Conservation (phyloP, 2,329 filamentous ascomycete genomes). For the Talaromyces amestolkiae region DNA sequence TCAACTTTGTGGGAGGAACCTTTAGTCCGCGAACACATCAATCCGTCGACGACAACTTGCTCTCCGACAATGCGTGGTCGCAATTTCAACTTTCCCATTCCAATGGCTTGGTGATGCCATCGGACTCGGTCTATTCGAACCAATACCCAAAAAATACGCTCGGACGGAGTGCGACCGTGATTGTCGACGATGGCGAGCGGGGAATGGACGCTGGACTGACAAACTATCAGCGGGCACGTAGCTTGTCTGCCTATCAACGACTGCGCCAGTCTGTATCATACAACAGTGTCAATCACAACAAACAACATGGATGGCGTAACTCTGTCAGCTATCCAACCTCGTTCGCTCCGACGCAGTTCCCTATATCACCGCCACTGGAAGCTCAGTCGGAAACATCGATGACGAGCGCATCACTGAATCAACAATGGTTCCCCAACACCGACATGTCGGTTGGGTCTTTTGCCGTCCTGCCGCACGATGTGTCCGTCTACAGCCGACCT, state of each 20-base stretch:
- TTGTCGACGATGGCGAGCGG: slow-evolving; percentile 35
- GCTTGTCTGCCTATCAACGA: slow-evolving; percentile 16
- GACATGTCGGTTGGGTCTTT: slow-evolving; percentile 5
- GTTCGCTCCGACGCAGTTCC: slow-evolving; percentile 14
- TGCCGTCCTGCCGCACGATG: slow-evolving; percentile 1
- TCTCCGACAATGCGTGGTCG: slow-evolving; percentile 38
- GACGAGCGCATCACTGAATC: slow-evolving; percentile 17
- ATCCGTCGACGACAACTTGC: slow-evolving; percentile 39
- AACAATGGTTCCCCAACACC: slow-evolving; percentile 28
- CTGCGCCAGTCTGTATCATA: slow-evolving; percentile 14
- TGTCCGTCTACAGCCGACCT: slow-evolving; percentile 8
- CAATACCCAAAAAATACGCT: slow-evolving; percentile 33
- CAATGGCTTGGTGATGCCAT: slow-evolving; percentile 31
- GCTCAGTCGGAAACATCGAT: slow-evolving; percentile 18
- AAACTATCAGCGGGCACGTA: slow-evolving; percentile 12
- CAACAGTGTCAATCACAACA: neutral
- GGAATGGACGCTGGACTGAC: slow-evolving; percentile 9
- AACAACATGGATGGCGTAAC: slow-evolving; percentile 16
- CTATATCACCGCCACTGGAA: slow-evolving; percentile 20
- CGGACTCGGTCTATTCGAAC: slow-evolving; percentile 34
- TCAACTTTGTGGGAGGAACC: slow-evolving; percentile 34
- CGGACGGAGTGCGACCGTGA: slow-evolving; percentile 31
- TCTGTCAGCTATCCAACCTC: slow-evolving; percentile 8
- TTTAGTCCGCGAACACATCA: slow-evolving; percentile 39
- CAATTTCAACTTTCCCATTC: slow-evolving; percentile 38